Conservation (phyloP, 2,329 filamentous ascomycete genomes). For the Diaporthe citriasiana region DNA sequence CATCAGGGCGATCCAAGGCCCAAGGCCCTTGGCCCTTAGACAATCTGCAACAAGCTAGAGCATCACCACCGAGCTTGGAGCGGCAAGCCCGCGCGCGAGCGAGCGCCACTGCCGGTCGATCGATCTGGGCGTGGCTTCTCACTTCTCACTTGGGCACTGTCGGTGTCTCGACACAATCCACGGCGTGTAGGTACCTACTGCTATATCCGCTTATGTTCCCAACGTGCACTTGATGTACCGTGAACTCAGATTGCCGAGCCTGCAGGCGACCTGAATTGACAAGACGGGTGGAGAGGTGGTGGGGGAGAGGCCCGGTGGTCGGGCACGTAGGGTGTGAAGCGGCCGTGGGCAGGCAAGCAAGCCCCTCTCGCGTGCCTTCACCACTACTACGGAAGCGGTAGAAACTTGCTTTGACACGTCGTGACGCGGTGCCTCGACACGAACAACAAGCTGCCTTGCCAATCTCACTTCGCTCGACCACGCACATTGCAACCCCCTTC, state of each 20-base stretch:
- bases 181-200: not conserved
- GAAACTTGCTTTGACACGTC: not conserved
- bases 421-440: constrained; percentile 15
- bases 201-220: not conserved
- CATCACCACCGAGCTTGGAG: not conserved
- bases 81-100: not conserved
- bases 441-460: not conserved
- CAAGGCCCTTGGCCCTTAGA: not conserved
- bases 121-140: constrained; percentile 8
- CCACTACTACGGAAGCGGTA: not conserved
- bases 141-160: not conserved
- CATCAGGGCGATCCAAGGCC: not conserved
- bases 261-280: not conserved
- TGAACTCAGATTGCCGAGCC: constrained; percentile 18
- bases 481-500: constrained; percentile 27
- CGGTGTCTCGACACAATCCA: not conserved
- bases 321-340: not conserved
- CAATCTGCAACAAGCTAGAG: not conserved
- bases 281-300: not conserved
- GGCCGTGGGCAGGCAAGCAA: not conserved
- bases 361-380: not conserved
- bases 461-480: not conserved
- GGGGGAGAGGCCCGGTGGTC: no score
- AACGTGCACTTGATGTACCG: not conserved
- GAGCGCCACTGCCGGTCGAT: constrained; percentile 22